Evolutionary conservation across 257 asterid species (phyloP).

Genomic region (Forsythia viridissima): DNA sequence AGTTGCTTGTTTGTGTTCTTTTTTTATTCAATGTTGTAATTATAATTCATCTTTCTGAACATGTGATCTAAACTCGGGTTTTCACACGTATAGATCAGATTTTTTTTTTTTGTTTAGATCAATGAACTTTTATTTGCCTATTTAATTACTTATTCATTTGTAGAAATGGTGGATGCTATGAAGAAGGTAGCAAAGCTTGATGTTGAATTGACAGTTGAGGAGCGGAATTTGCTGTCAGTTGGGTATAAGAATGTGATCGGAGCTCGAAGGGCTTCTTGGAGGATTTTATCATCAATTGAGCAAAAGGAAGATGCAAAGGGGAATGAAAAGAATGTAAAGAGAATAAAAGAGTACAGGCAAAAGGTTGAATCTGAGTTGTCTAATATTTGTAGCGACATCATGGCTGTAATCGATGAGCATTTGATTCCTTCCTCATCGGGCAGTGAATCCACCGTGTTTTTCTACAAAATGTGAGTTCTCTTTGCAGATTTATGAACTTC

Average conservation of each 20-base stretch:
- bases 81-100: too few relatives aligned
- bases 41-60: background rate
- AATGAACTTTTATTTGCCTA: background rate
- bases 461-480: constrained; percentile 24
- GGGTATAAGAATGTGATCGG: constrained; percentile 34
- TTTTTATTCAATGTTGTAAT: too few relatives aligned
- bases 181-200: constrained; percentile 23
- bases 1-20: background rate
- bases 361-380: constrained; percentile 27
- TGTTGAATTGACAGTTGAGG: constrained; percentile 31
- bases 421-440: constrained; percentile 24
- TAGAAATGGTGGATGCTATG: constrained; percentile 31
- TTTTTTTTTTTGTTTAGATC: background rate
- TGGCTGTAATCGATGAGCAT: constrained; percentile 27
- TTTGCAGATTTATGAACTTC: background rate
- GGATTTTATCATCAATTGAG: constrained; percentile 28
- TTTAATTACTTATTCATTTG: background rate
- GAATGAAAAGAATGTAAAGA: constrained; percentile 19
- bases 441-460: constrained; percentile 22
- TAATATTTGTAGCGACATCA: constrained; percentile 21
- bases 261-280: constrained; percentile 29
- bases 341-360: constrained; percentile 24
- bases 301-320: constrained; percentile 28
- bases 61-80: background rate
- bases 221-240: constrained; percentile 29